Conservation (phyloP, 805 yeast species). For the Schwanniomyces pseudopolymorphus region DNA sequence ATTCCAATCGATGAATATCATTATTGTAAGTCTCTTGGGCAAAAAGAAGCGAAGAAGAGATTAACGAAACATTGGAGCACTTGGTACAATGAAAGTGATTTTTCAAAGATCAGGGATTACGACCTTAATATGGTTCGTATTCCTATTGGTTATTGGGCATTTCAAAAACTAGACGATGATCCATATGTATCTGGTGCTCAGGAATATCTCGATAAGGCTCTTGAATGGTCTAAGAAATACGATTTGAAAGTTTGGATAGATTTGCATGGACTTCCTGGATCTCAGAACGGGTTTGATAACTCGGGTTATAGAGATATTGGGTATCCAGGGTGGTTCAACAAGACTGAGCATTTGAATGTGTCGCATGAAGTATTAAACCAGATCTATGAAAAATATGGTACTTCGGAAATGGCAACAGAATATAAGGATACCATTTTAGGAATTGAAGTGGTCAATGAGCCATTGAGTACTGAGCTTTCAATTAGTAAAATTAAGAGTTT, state of each 20-base stretch:
- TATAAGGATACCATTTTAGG: slow-evolving; percentile 36
- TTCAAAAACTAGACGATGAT: slow-evolving; percentile 47
- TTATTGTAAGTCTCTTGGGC: slow-evolving; percentile 50
- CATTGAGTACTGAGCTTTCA: slow-evolving; percentile 26
- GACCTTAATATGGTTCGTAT: slow-evolving; percentile 72
- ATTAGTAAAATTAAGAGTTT: slow-evolving; percentile 23
- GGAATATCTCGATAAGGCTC: slow-evolving; percentile 58
- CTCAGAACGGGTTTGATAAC: slow-evolving; percentile 85
- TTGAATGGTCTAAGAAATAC: slow-evolving; percentile 63
- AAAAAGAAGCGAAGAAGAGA: slow-evolving; percentile 39
- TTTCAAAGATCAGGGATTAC: slow-evolving; percentile 44
- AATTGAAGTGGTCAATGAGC: slow-evolving; percentile 42
- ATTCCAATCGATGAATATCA: slow-evolving; percentile 65
- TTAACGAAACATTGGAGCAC: slow-evolving; percentile 55
- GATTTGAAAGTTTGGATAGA: slow-evolving; percentile 72
- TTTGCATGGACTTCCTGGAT: slow-evolving; percentile 80
- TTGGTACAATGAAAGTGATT: slow-evolving; percentile 61
- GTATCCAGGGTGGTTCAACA: slow-evolving; percentile 36
- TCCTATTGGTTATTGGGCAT: slow-evolving; percentile 85
- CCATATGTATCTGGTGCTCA: slow-evolving; percentile 71
- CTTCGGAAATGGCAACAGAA: slow-evolving; percentile 16
- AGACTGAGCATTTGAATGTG: slow-evolving; percentile 23
- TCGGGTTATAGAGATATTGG: slow-evolving; percentile 59
- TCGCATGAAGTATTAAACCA: slow-evolving; percentile 32
- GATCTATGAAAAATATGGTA: slow-evolving; percentile 37